A percentile compares a stretch with the other conserved stretches of the same genome.
Conservation (phyloP, 164 flowering plant species). For the Chimonanthus salicifolius region DNA sequence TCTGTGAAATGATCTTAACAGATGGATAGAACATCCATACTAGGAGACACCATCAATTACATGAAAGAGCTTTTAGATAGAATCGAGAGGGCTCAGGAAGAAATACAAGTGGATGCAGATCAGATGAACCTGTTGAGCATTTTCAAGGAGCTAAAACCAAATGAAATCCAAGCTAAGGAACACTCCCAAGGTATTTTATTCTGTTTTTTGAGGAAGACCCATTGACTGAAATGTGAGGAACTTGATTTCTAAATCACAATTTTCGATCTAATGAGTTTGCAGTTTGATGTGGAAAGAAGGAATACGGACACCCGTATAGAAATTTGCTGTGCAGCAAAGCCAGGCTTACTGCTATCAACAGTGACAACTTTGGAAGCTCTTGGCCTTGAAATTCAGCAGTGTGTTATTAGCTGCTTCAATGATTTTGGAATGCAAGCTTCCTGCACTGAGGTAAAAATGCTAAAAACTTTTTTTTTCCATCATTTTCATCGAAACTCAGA, state of each 20-base stretch:
- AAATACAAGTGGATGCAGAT: slow-evolving; percentile 32
- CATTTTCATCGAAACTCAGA: neutral
- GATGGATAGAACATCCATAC: slow-evolving; percentile 97
- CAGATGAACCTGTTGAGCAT: slow-evolving; percentile 33
- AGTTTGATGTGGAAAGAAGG: slow-evolving; percentile 83
- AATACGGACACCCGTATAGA: slow-evolving; percentile 55
- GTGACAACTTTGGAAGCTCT: slow-evolving; percentile 64
- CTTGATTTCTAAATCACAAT: neutral
- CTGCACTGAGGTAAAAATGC: slow-evolving; percentile 66
- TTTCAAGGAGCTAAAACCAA: slow-evolving; percentile 51
- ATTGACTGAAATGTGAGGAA: neutral
- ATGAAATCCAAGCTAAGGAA: slow-evolving; percentile 55
- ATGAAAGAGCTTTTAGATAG: slow-evolving; percentile 77
- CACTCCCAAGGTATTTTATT: slow-evolving; percentile 62
- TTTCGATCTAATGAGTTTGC: slow-evolving; percentile 8
- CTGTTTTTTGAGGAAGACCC: neutral
- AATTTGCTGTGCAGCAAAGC: slow-evolving; percentile 67
- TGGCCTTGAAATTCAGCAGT: slow-evolving; percentile 87
- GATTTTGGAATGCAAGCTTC: slow-evolving; percentile 87
- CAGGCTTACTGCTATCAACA: slow-evolving; percentile 69
- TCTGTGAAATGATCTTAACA: slow-evolving; percentile 13
- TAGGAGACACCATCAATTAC: slow-evolving; percentile 90
- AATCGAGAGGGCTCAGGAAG: slow-evolving; percentile 58
- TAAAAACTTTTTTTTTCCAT: neutral
- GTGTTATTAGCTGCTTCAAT: slow-evolving; percentile 89